Base-by-base conservation (phyloP, 495 filamentous ascomycete genomes). In the Hypomontagnella submonticulosa region DNA sequence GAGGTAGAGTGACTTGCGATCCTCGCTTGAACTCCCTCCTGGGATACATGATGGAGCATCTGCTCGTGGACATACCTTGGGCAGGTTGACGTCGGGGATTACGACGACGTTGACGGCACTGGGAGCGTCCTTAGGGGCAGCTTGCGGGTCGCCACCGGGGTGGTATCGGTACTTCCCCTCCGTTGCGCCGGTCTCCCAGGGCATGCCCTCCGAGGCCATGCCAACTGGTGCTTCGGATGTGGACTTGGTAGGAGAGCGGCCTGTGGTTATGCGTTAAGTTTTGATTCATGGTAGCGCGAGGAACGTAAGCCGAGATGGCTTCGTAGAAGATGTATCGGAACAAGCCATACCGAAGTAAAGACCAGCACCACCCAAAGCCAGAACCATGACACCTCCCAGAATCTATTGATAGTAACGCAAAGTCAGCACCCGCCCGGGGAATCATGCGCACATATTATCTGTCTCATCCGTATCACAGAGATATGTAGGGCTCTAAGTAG, bases 61-160 rank as follows among this genome's bases (percentile, higher is more conserved):
- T 8, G 49, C 16, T n/a, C 23, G n/a, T 20, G 27, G 23, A 27
- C 69, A 44, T 86, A 96, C 92, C 89, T 90, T 96, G 69, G 96
- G 93, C 53, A 98, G 80, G 73, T 88, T 93, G 70, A 98, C 92
- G 72, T 96, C 88, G 64, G 95, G 95, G 32, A 99, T 81, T 76
- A 98, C 87, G 67, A 97, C 93, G 55, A 88, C 90, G 83, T 99
- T 93, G 78, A 99, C 81, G 62, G 95, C 95, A 73, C 91, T 95
- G 57, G 95, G 95, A 52, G 96, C 95, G 74, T 96, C 91, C 76
- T 90, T 92, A 68, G 89, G 88, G 52, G 87, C 80, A 67, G 88
- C 86, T 70, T 74, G 89, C 74, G 83, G 75, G 76, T 97, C 89
- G 67, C 92, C 95, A 64, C 92, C 89, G 60, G 95, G 94, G 81